Evolutionary conservation across 352 stramenopile species (phyloP).

Genomic region (Plasmopara halstedii): DNA sequence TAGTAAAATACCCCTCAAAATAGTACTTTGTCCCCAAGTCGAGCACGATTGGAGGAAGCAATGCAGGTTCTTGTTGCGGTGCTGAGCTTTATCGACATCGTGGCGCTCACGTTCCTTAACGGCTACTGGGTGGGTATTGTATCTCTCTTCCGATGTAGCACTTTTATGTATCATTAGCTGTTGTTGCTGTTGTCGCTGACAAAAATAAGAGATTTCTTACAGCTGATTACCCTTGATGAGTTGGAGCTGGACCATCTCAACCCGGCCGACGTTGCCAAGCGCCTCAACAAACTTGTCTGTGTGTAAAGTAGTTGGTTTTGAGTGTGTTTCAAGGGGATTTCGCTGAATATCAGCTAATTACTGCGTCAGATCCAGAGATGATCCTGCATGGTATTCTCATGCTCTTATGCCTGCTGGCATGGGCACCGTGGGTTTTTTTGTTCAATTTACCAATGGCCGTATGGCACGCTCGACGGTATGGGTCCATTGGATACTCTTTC

Average conservation of each 20-base stretch:
- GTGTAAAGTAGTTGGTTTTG: conserved; percentile 7
- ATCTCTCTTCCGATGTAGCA: not conserved
- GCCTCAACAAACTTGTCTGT: conserved; percentile 83
- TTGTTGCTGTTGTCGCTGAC: conserved; percentile 4
- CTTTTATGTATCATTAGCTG: not conserved
- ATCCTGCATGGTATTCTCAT: conserved; percentile 67
- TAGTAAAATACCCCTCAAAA: not conserved
- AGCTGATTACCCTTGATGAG: conserved; percentile 83
- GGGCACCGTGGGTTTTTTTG: conserved; percentile 69
- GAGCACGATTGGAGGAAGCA: conserved; percentile 6
- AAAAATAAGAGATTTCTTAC: conserved; percentile 7
- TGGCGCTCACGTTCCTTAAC: conserved; percentile 82
- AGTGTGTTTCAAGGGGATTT: not conserved
- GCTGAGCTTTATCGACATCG: conserved; percentile 77
- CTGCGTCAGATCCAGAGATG: conserved; percentile 69
- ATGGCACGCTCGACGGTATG: conserved; percentile 65
- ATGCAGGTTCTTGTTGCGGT: conserved; percentile 76
- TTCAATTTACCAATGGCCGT: conserved; percentile 73
- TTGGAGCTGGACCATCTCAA: conserved; percentile 84
- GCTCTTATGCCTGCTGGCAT: conserved; percentile 62
- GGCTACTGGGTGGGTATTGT: conserved; percentile 66
- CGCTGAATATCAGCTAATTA: conserved; percentile 2
- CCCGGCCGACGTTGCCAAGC: conserved; percentile 73
- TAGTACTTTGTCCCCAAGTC: conserved; percentile 9
- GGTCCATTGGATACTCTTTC: not conserved